Percentiles rank a stretch among this genome's conserved stretches.
phyloP scores from a whole-genome alignment of 1,284 basidiomycete genomes.

The Apiotrichum laibachii region DNA sequence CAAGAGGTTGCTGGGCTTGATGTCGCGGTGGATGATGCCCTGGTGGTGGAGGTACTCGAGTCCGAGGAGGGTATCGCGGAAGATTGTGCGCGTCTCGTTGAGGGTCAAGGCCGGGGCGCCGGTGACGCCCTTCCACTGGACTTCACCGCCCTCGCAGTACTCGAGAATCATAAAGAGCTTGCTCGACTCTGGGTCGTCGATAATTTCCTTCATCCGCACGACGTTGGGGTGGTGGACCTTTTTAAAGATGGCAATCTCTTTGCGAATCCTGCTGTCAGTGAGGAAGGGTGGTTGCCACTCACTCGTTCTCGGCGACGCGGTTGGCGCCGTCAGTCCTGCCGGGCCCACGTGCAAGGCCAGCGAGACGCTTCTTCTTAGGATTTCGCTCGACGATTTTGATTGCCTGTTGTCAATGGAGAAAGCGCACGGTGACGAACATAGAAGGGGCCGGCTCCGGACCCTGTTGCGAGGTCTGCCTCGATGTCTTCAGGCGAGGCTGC shows the following conservation, averaged over 20 bases:
- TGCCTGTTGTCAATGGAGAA: constrained; percentile 56
- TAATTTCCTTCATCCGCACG: constrained; percentile 88
- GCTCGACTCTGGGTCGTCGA: constrained; percentile 85
- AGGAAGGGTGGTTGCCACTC: constrained; percentile 21
- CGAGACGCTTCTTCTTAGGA: constrained; percentile 61
- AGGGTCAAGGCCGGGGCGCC: constrained; percentile 72
- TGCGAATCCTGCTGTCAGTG: constrained; percentile 55
- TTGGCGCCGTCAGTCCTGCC: constrained; percentile 54
- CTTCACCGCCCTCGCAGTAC: constrained; percentile 90
- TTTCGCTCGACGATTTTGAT: constrained; percentile 76
- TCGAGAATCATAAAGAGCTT: constrained; percentile 97
- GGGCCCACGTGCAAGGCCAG: constrained; percentile 53
- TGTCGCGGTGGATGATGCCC: constrained; percentile 98
- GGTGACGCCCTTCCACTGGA: constrained; percentile 74
- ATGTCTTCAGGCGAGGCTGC: constrained; percentile 19
- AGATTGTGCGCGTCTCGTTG: constrained; percentile 77
- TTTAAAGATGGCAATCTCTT: constrained; percentile 98
- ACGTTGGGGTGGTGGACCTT: constrained; percentile 89
- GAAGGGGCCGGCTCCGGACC: constrained; percentile 10
- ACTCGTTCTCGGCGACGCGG: constrained; percentile 53
- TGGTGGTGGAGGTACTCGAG: constrained; percentile 94
- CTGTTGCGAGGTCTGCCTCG: constrained; percentile 21
- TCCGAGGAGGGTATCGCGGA: constrained; percentile 88
- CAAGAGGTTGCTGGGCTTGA: constrained; percentile 96
- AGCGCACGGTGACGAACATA: constrained; percentile 19